Conservation (phyloP, 2,329 filamentous ascomycete genomes). For the Aurifilum marmelostoma region DNA sequence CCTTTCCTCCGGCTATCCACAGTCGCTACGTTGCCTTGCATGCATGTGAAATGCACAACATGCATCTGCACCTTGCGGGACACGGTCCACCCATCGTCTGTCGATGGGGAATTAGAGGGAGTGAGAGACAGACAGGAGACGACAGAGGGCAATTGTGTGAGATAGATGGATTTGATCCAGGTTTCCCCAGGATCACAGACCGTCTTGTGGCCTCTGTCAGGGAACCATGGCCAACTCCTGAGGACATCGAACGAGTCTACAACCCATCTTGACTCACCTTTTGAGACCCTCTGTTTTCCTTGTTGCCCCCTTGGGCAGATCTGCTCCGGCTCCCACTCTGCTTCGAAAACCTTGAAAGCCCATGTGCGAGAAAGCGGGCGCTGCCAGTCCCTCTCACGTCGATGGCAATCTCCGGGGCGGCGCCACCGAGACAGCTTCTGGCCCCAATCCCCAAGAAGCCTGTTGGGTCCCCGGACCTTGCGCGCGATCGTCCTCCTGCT, state of each 20-base stretch:
- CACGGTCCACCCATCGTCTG: not conserved
- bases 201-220: conserved; percentile 13
- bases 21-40: not conserved
- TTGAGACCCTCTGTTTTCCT: not conserved
- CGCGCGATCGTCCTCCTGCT: not conserved
- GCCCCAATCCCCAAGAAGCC: not conserved
- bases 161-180: not conserved
- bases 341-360: not conserved
- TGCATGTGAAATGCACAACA: not conserved
- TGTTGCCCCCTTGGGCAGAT: not conserved
- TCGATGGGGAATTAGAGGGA: not conserved
- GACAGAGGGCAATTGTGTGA: not conserved
- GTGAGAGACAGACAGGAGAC: not conserved
- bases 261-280: not conserved
- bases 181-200: conserved; percentile 18
- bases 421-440: conserved; percentile 21
- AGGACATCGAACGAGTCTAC: not conserved
- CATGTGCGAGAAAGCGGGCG: not conserved
- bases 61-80: not conserved
- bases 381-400: conserved; percentile 4
- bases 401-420: conserved; percentile 26
- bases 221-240: not conserved
- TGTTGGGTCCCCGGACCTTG: not conserved
- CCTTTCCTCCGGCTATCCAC: conserved; percentile 7
- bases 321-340: not conserved